phyloP scores from a whole-genome alignment of 345 rosid genomes.

The Eucalyptus erythrocorys region DNA sequence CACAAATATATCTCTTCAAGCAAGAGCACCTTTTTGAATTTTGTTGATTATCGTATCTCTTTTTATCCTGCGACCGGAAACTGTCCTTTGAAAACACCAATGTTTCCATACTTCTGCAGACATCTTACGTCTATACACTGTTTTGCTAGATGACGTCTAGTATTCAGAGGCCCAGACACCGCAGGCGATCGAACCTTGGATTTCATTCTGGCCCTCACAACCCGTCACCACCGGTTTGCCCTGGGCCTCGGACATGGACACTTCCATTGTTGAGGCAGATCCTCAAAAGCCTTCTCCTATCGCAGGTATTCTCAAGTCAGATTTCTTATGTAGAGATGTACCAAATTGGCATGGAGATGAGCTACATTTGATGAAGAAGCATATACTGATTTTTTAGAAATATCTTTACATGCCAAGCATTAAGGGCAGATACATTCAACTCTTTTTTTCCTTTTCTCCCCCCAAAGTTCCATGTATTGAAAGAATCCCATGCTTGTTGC shows the following conservation, averaged over 20 bases:
- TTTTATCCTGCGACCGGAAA: background rate
- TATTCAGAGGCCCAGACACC: background rate
- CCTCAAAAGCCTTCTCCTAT: background rate
- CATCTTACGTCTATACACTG: background rate
- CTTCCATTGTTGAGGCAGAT: background rate
- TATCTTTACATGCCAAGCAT: background rate
- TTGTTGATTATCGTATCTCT: background rate
- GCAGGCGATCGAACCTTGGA: background rate
- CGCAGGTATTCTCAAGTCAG: background rate
- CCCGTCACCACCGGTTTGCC: background rate
- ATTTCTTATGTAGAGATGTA: background rate
- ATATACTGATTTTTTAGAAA: background rate
- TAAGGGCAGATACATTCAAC: background rate
- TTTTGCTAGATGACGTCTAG: background rate
- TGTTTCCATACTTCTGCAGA: background rate
- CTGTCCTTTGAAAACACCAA: background rate
- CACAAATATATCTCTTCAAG: background rate
- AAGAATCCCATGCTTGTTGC: background rate
- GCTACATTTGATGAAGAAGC: background rate
- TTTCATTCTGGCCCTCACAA: background rate
- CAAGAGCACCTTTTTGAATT: background rate
- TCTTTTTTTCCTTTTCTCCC: fast-evolving
- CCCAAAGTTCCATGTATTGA: background rate
- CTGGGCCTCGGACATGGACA: background rate
- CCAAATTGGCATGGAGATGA: background rate